Percentiles rank a stretch among this genome's conserved stretches.
phyloP scores from a whole-genome alignment of 2,329 filamentous ascomycete species.

The Corynespora cassiicola region DNA sequence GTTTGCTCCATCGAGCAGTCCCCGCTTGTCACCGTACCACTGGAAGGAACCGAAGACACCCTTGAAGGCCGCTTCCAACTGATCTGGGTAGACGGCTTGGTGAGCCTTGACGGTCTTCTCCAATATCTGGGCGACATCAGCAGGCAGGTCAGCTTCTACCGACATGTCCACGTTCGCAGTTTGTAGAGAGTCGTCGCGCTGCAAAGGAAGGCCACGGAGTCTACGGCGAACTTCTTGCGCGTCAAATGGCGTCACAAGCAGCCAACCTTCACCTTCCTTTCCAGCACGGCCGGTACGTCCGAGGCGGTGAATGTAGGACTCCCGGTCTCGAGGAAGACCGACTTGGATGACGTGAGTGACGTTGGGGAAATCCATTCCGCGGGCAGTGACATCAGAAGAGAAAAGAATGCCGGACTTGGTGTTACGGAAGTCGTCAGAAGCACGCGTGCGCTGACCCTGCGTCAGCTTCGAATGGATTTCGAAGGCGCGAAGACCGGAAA shows the following conservation, averaged over 20 bases:
- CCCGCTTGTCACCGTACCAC: constrained; percentile 49
- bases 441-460: constrained; percentile 72
- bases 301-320: constrained; percentile 60
- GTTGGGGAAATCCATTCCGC: constrained; percentile 61
- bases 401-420: constrained; percentile 62
- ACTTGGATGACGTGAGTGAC: constrained; percentile 61
- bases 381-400: constrained; percentile 58
- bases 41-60: constrained; percentile 63
- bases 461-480: constrained; percentile 81
- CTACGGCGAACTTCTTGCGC: constrained; percentile 54
- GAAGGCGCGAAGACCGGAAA: constrained; percentile 49
- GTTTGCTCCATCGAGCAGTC: constrained; percentile 53
- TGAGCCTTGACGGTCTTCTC: constrained; percentile 53
- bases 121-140: constrained; percentile 53
- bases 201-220: constrained; percentile 67
- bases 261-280: constrained; percentile 74
- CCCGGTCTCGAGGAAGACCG: constrained; percentile 52
- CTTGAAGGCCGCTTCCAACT: constrained; percentile 60
- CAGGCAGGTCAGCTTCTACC: constrained; percentile 48
- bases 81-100: constrained; percentile 46
- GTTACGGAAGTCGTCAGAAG: constrained; percentile 74
- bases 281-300: constrained; percentile 68
- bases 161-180: constrained; percentile 58
- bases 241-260: constrained; percentile 67
- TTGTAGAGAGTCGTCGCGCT: constrained; percentile 60